Base-by-base conservation (phyloP, 225 moss, liverwort and hornwort genomes). In the Marchantia polymorpha region DNA sequence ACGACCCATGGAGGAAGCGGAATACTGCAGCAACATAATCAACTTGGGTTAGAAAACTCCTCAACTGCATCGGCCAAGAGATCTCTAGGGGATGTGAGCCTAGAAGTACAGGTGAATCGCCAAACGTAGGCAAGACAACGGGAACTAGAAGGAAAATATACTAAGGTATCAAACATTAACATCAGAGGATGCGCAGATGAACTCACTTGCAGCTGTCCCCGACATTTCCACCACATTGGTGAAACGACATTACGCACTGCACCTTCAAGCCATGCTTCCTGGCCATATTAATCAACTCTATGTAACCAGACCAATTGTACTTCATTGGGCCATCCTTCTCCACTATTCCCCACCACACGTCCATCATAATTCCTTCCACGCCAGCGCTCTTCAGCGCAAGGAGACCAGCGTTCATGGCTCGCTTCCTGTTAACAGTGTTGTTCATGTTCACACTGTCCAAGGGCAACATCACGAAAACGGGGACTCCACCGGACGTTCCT, bases 321-420 rank as follows among this genome's bases (percentile, higher is more conserved):
- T 78, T 67, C 85, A 53, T 73, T 12, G 85, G 85, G 1, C 73
- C 82, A 48, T 82, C 85, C 55, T 74, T 78, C 74, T 85, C 85
- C 72, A 85, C 85, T 8, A 85, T 78, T 25, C 85, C 85, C 85
- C 85, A 85, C 85, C 85, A 85, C 0, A 85, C 81, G 50, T 85
- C 85, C 81, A 85, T 67, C 85, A 85, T 85, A 48, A 85, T 75
- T 8, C 85, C 85, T 47, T 85, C 85, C 26, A 85, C 85, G 8
- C 81, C 81, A 9, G 85, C 85, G 55, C 81, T 78, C 59, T 85
- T 85, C 46, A 85, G 46, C 7, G 85, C 85, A 11, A 78, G 63
- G 5, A 85, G 68, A 31, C 78, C 76, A 16, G 78, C 78, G 20
- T 82, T 78, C 71, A 85, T 69, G 29, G 85, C 85, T 4, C 85